phyloP scores from a whole-genome alignment of 257 asterid genomes.

The Penstemon newberryi region DNA sequence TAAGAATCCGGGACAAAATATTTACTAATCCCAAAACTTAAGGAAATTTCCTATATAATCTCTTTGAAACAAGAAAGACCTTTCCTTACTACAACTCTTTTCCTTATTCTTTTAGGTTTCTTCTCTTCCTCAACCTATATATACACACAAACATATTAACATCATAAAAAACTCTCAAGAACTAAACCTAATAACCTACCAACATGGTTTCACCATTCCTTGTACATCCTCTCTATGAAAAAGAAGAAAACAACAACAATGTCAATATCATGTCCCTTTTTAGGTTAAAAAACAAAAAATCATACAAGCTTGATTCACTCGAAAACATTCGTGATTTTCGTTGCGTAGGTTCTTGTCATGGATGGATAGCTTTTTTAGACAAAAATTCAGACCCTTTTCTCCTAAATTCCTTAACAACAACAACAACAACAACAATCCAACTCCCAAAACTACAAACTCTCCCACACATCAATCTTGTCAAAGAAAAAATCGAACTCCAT shows the following conservation, averaged over 20 bases:
- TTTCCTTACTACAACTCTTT: no score
- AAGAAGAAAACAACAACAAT: neutral
- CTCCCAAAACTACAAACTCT: slow-evolving; percentile 19
- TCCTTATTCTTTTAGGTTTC: no score
- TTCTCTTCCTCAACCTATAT: neutral
- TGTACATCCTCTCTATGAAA: neutral
- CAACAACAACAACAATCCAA: neutral
- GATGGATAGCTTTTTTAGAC: slow-evolving; percentile 24
- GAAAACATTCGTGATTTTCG: neutral
- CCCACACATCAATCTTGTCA: neutral
- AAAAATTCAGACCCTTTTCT: neutral
- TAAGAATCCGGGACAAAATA: no score
- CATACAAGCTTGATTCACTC: neutral
- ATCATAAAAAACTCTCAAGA: neutral
- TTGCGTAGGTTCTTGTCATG: slow-evolving; percentile 28
- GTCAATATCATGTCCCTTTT: neutral
- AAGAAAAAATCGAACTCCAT: neutral
- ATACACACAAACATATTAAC: neutral
- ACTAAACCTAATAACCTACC: neutral
- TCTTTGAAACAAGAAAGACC: no score
- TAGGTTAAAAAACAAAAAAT: slow-evolving; percentile 9
- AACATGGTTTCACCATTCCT: slow-evolving; percentile 20
- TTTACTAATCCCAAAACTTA: no score
- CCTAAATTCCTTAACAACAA: slow-evolving; percentile 13
- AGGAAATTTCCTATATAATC: no score